phyloP scores from a whole-genome alignment of 345 rosid species.

The Dipteronia dyeriana region DNA sequence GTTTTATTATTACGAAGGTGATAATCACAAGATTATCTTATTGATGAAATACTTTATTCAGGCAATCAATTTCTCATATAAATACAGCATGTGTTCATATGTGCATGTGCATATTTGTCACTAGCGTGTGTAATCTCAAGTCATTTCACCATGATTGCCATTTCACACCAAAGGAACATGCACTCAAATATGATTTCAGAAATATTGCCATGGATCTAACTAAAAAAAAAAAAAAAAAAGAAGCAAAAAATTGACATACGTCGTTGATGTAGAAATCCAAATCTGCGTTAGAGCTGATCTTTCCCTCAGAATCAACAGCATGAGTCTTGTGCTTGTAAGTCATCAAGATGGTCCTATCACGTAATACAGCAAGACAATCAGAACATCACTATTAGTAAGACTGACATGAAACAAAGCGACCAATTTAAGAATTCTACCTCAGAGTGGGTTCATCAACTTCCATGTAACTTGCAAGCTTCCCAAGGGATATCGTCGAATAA shows the following conservation, averaged over 20 bases:
- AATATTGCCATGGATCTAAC: not conserved
- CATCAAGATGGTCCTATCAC: slow-evolving; percentile 80
- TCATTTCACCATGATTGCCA: not conserved
- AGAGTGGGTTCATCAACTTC: slow-evolving; percentile 91
- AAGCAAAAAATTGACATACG: slow-evolving; percentile 39
- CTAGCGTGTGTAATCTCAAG: not conserved
- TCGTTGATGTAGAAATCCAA: slow-evolving; percentile 85
- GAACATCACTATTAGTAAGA: not conserved
- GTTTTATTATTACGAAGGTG: not conserved
- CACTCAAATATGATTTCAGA: not conserved
- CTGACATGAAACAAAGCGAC: not conserved
- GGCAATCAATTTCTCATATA: not conserved
- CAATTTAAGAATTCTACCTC: slow-evolving; percentile 44
- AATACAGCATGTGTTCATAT: not conserved
- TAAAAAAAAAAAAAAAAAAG: not conserved
- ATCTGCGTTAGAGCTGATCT: slow-evolving; percentile 84
- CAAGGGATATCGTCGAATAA: slow-evolving; percentile 80
- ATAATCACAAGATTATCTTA: not conserved
- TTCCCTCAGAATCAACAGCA: slow-evolving; percentile 79
- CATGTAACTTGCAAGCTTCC: slow-evolving; percentile 88
- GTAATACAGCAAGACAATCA: slow-evolving; percentile 11
- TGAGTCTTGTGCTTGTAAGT: slow-evolving; percentile 98
- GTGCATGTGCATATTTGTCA: not conserved
- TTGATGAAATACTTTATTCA: not conserved
- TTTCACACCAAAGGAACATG: not conserved